Base-by-base conservation (phyloP, 23 red algal species). In the Chondrus crispus region DNA sequence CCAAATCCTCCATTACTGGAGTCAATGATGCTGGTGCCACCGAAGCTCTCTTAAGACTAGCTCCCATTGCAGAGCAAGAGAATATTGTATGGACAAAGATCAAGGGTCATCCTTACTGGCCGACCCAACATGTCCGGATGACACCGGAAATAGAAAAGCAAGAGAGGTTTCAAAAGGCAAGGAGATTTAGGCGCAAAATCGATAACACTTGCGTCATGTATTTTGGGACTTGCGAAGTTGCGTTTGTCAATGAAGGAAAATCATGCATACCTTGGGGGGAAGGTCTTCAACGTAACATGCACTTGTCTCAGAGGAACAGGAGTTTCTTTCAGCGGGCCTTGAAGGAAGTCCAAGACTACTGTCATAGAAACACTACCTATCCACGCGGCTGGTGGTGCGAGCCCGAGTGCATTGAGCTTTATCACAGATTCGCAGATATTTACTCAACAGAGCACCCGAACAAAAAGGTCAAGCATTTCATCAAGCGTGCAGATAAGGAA, bases 51-150 rank as follows among this genome's bases (percentile, higher is more conserved):
- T 19, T 92, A 20, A 52, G 47, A 43, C 81, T 92, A 28, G 62
- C 58, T 0, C 24, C 88, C 2, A 76, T 52, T 36, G 77, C 88
- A 6, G 43, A 28, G 8, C 11, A 70, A 28, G 54, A 69, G 24
- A 33, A 47, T 30, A 83, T 94, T 55, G 91, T 94, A 19, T 94
- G 91, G 91, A 87, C 91, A 10, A 94, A 94, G 83, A 81, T 94
- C 53, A 85, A 87, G 83, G 91, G 91, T 9, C 91, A 94, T 62
- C 91, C 91, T 33, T 94, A 71, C 48, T 94, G 91, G 91, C 91
- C 91, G 1, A 62, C 73, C 7, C 91, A 94, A 46, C 63, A 62
- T 8, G 70, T 94, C 5, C 70, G 41, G 11, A 70, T 85, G 71
- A 58, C 51, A 6, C 38, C 52, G 38, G 46, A 51, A 28, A 44